Evolutionary conservation across 805 yeast species (phyloP), one percentile per base, ranked within the genome.

Genomic region (Lipomyces yamadae): DNA sequence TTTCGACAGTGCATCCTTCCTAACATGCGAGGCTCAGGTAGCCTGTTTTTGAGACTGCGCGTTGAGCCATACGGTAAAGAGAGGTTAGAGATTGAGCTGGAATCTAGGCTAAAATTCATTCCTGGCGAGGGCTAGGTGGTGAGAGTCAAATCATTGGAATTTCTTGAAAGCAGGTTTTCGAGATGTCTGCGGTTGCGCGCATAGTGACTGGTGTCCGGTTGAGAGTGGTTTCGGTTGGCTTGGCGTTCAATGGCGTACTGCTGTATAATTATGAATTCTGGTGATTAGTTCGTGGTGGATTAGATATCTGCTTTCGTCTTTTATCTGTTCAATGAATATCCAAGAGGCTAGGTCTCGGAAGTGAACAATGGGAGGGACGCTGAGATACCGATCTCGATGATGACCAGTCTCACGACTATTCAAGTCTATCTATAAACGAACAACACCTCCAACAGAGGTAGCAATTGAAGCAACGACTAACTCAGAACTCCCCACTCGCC

Each of bases 1-100:
- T 58, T 58, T 42, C 34, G 53, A 18, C 61, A 58, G 35, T 37
- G 53, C 53, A 32, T 58, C 13, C 56, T 58, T 39, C 56, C 53
- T 24, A 58, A 58, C 39, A 58, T 58, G 61, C 54, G 54, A 50
- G 54, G 32, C 54, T 30, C 32, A 50, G 54, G 54, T 32, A 50
- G 54, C 54, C 54, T 50, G 54, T 50, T 8, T 50, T 50, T 50
- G 54, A 50, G 54, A 50, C 8, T 34, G 37, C 55, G 55, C 55
- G 55, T 0, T 50, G 55, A 50, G 24, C 55, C 55, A 50, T 50
- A 50, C 55, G 55, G 55, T 11, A 50, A 50, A 50, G 55, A 50
- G 55, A 50, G 55, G 55, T 50, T 50, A 5, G 55, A 50, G 55
- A 50, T 50, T 32, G 55, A 18, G 32, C 55, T 50, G 32, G 33